Evolutionary conservation across 805 yeast genomes (phyloP).

Genomic region (Spathaspora hagerdaliae): DNA sequence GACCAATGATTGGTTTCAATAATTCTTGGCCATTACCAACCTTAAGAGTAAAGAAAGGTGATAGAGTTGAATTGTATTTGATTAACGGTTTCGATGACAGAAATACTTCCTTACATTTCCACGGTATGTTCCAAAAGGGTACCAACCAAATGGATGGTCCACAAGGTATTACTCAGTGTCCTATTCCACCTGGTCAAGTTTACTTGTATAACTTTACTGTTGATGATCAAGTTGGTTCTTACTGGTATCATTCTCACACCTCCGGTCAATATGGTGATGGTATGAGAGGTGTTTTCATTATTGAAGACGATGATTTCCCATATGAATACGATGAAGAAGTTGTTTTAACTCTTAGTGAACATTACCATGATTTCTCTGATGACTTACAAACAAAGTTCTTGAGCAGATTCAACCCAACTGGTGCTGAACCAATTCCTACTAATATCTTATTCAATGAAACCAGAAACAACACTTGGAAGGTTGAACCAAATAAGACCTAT

Average conservation of each 20-base stretch:
- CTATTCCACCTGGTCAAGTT: slow-evolving; percentile 75
- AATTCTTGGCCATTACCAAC: slow-evolving; percentile 87
- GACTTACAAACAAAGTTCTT: slow-evolving; percentile 47
- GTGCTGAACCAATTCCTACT: slow-evolving; percentile 80
- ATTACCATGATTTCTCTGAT: slow-evolving; percentile 55
- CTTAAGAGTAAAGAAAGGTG: slow-evolving; percentile 73
- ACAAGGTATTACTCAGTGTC: slow-evolving; percentile 83
- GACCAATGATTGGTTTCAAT: slow-evolving; percentile 64
- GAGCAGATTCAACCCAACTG: slow-evolving; percentile 72
- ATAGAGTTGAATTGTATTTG: slow-evolving; percentile 66
- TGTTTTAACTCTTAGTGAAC: slow-evolving; percentile 54
- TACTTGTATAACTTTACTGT: slow-evolving; percentile 86
- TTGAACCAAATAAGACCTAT: slow-evolving; percentile 60
- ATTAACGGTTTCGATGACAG: slow-evolving; percentile 68
- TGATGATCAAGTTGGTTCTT: slow-evolving; percentile 74
- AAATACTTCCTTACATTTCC: slow-evolving; percentile 84
- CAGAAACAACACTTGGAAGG: slow-evolving; percentile 49
- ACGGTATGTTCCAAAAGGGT: slow-evolving; percentile 83
- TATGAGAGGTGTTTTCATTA: slow-evolving; percentile 72
- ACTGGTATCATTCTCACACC: slow-evolving; percentile 97
- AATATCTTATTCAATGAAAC: slow-evolving; percentile 64
- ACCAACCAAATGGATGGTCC: slow-evolving; percentile 88
- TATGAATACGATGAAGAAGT: slow-evolving; percentile 63
- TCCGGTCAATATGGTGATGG: slow-evolving; percentile 93
- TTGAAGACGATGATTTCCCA: slow-evolving; percentile 58